phyloP scores from a whole-genome alignment of 257 asterid species.

The Solanum okadae region DNA sequence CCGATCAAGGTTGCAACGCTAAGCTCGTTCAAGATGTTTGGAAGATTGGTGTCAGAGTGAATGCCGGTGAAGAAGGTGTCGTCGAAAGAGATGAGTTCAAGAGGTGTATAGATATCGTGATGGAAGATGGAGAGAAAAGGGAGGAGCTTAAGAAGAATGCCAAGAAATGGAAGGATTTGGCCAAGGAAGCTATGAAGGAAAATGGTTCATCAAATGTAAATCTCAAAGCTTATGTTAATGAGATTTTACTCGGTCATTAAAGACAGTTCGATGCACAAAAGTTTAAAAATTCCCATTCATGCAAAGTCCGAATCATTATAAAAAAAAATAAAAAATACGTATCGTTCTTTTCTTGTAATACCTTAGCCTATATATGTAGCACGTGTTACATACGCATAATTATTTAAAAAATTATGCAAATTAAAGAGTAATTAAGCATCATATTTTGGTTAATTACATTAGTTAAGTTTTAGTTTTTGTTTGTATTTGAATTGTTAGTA shows the following conservation, averaged over 20 bases:
- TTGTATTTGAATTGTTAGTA: no score
- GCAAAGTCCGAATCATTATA: neutral
- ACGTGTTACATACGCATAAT: neutral
- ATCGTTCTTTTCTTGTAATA: neutral
- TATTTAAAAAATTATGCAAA: neutral
- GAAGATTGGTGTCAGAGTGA: constrained; percentile 33
- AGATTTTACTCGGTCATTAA: neutral
- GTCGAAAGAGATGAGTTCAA: constrained; percentile 20
- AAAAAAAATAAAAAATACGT: neutral
- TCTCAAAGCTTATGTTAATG: constrained; percentile 21
- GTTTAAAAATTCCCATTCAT: neutral
- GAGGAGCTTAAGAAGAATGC: constrained; percentile 20
- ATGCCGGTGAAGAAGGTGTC: constrained; percentile 1
- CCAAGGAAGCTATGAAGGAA: constrained; percentile 22
- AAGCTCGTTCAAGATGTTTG: constrained; percentile 41
- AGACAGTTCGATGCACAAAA: neutral
- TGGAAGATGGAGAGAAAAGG: constrained; percentile 16
- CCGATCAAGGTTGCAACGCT: constrained; percentile 40
- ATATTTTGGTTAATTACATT: neutral
- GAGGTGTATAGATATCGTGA: constrained; percentile 22
- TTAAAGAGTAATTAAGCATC: neutral
- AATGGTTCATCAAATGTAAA: constrained; percentile 27
- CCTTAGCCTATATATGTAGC: neutral
- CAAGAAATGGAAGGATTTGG: constrained; percentile 34
- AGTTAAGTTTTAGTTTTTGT: no score